Conservation (phyloP, 805 yeast genomes). For the Saccharomycopsis sp. region DNA sequence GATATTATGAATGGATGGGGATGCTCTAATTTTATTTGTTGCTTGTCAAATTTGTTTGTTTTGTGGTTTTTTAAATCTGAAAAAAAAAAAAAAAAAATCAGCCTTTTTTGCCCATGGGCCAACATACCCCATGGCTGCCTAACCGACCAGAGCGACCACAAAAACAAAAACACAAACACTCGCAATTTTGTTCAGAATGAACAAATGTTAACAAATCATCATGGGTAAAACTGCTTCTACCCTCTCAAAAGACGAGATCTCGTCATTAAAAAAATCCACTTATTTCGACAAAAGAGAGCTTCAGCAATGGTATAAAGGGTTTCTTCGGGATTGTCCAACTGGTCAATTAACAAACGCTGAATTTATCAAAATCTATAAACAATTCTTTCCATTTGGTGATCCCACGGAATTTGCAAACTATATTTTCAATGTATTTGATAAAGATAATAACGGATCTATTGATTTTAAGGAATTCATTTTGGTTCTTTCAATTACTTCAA, state of each 20-base stretch:
- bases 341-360: slow-evolving; percentile 84
- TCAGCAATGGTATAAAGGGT: slow-evolving; percentile 98
- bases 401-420: slow-evolving; percentile 85
- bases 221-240: slow-evolving; percentile 97
- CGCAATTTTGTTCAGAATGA: too few species aligned
- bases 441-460: slow-evolving; percentile 66
- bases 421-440: slow-evolving; percentile 83
- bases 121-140: too few species aligned
- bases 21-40: too few species aligned
- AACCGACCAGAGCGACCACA: too few species aligned
- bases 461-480: slow-evolving; percentile 90
- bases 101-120: too few species aligned
- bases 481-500: slow-evolving; percentile 74
- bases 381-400: slow-evolving; percentile 97
- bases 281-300: slow-evolving; percentile 88
- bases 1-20: too few species aligned
- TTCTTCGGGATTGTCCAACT: slow-evolving; percentile 83
- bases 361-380: slow-evolving; percentile 85
- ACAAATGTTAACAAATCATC: too few species aligned
- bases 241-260: slow-evolving; percentile 80
- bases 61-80: too few species aligned
- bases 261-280: slow-evolving; percentile 73
- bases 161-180: too few species aligned
- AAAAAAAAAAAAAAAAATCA: too few species aligned
- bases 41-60: too few species aligned